Base-by-base conservation (phyloP, 768 basidiomycete genomes). In the Mycena floridula region DNA sequence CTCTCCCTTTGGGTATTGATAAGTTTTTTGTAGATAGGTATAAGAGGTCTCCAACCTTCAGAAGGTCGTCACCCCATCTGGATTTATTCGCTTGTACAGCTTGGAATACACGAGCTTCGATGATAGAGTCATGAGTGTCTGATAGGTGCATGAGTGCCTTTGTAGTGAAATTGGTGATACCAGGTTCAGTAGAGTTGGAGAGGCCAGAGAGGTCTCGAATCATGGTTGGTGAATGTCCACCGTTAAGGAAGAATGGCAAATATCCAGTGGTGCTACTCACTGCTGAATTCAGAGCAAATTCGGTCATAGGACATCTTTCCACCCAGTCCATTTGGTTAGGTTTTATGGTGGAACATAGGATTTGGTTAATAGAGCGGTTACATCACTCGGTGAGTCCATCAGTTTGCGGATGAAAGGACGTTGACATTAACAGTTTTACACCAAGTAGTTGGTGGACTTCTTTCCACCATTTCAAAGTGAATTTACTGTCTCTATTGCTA, bases 391-490 rank as follows among this genome's bases (percentile, higher is more conserved):
- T 46, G 2, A 46, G 48, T 3, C 62, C 60, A 40, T 65, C 59
- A 4, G 65, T 62, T 30, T 67, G 58, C 2, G 64, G 64, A 40
- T 67, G 66, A 36, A 50, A 65, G 0, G 62, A 50, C 7, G 52
- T 59, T 22, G 44, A 63, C 51, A 65, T 53, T 2, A 44, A 37
- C 2, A 63, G 45, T 25, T 59, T 52, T 1, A 51, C 51, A 2
- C 59, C 53, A 2, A 61, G 37, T 0, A 54, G 18, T 8, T 27
- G 9, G 26, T 59, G 50, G 3, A 50, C 30, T 21, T 56, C 46
- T 4, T 38, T 40, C 68, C 69, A 54, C 13, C 13, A 41, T 30
- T 30, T 67, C n/a, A n/a, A n/a, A n/a, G n/a, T n/a, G n/a, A n/a
- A n/a, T n/a, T n/a, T n/a, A n/a, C n/a, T n/a, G n/a, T n/a, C n/a